Evolutionary conservation across 2,329 filamentous ascomycete species (phyloP), one percentile per base, ranked within the genome.

Genomic region (Botrytis fragariae): DNA sequence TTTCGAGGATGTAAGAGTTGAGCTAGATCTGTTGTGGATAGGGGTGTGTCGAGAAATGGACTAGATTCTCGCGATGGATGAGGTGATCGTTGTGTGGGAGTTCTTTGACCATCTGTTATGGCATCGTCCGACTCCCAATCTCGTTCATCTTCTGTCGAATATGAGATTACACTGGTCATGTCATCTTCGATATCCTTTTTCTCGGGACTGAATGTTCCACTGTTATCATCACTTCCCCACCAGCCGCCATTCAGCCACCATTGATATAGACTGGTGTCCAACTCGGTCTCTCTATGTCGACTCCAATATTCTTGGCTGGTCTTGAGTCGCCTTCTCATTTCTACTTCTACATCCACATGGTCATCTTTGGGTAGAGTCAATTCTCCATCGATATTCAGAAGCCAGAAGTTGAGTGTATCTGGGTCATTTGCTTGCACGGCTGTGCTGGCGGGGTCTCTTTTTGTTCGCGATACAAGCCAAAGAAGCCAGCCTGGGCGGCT

Each of bases 201-300:
- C 12, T 82, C 79, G 0, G 91, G 91, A 45, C 85, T 82, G 81
- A 95, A 98, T 75, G 95, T 92, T 42, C 92, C 93, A 79, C 93
- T 97, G 8, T 86, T 86, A 80, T 98, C 95, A 45, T 91, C 86
- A 25, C 91, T 90, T 1, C 95, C 95, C 90, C 94, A 98, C 84
- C 93, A 93, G 12, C 93, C 94, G 32, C 93, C 94, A 71, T 87
- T 85, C 70, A 92, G 90, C 92, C 94, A 98, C 89, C 95, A 96
- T 44, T 86, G 85, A 81, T 98, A 98, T 2, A 98, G 84, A 74
- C 90, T 91, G 3, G 87, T 86, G 76, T 95, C 92, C 3, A 98
- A 84, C 57, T 89, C 88, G 42, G 88, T 87, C 77, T 96, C 92
- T 59, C 90, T 84, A 10, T 84, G 76, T 25, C 84, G 80, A 65